phyloP scores from a whole-genome alignment of 306 rosid genomes.

The Glycyrrhiza uralensis region DNA sequence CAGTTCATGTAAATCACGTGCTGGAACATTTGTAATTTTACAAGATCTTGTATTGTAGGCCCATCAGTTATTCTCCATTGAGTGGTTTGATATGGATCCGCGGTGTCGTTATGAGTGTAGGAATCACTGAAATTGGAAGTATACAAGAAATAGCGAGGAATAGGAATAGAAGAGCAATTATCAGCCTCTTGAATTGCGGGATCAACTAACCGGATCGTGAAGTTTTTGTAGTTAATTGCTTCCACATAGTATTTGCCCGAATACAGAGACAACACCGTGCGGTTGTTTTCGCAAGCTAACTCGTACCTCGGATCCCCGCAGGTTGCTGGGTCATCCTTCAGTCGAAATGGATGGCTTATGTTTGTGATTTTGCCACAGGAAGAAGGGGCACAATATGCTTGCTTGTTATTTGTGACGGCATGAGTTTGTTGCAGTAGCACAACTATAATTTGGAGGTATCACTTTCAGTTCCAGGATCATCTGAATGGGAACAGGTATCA shows the following conservation, averaged over 20 bases:
- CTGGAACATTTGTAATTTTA: neutral
- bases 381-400: constrained; percentile 20
- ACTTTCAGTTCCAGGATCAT: too few relatives aligned
- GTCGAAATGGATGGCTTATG: constrained; percentile 28
- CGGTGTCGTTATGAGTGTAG: accelerated
- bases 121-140: neutral
- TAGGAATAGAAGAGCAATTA: constrained; percentile 19
- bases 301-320: neutral
- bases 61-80: neutral
- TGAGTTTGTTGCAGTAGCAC: neutral
- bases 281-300: constrained; percentile 23
- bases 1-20: constrained; percentile 20
- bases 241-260: constrained; percentile 7
- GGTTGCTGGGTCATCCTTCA: neutral
- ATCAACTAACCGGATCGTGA: constrained; percentile 29
- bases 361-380: constrained; percentile 19
- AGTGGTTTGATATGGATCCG: neutral
- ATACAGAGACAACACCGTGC: neutral
- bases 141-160: constrained; percentile 16
- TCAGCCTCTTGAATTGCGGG: neutral
- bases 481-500: too few relatives aligned
- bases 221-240: constrained; percentile 26
- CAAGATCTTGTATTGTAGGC: neutral
- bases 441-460: neutral
- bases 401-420: neutral